Evolutionary conservation across 1,284 basidiomycete species (phyloP).

Genomic region (Porodaedalea pini): DNA sequence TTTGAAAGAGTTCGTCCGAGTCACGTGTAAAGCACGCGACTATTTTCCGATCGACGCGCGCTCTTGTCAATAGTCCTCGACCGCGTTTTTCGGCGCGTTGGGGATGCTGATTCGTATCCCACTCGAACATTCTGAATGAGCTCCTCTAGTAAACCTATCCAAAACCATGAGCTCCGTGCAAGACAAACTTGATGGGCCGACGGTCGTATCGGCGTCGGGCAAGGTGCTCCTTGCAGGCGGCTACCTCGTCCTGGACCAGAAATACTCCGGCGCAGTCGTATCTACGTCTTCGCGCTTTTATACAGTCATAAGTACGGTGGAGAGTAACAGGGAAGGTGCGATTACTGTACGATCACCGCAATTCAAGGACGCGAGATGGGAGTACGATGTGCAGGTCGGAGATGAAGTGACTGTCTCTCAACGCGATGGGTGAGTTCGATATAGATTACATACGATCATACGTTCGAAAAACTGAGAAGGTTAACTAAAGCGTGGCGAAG

Average conservation of each 20-base stretch:
- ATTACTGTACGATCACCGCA: conserved; percentile 89
- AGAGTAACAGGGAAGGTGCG: conserved; percentile 30
- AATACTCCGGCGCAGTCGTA: conserved; percentile 81
- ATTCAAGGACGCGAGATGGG: conserved; percentile 80
- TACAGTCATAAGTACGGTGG: conserved; percentile 49
- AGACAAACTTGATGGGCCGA: conserved; percentile 28
- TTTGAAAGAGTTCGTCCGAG: not conserved
- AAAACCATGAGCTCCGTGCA: conserved; percentile 8
- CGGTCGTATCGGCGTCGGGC: conserved; percentile 86
- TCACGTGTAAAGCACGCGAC: not conserved
- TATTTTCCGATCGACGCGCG: not conserved
- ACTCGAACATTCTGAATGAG: not conserved
- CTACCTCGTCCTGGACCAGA: conserved; percentile 87
- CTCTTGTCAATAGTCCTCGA: not conserved
- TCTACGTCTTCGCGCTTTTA: conserved; percentile 95
- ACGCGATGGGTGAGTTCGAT: conserved; percentile 42
- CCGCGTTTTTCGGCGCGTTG: conserved; percentile 2
- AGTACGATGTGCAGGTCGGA: conserved; percentile 53
- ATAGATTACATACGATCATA: conserved; percentile 13
- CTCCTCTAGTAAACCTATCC: not conserved
- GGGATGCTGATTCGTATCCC: not conserved
- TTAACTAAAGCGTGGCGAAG: conserved; percentile 31
- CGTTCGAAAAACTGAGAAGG: conserved; percentile 17
- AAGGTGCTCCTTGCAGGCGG: conserved; percentile 95
- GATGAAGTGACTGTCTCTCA: conserved; percentile 46